Percentiles rank a stretch among this genome's conserved stretches.
Conservation (phyloP, 1,139 yeast species). For the Hyphopichia khmerensis region DNA sequence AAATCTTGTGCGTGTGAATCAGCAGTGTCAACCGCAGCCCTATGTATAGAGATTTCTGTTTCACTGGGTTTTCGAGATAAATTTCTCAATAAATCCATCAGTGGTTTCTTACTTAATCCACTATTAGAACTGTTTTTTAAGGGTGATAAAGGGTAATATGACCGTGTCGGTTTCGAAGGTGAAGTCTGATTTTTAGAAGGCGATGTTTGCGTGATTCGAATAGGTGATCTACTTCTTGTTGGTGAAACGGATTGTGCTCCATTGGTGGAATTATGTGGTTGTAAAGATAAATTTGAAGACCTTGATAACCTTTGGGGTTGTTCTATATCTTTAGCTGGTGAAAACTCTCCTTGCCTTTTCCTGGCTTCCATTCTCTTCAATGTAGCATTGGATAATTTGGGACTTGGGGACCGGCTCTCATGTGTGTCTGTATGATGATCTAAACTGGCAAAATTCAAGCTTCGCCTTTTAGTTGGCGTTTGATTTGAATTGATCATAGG, state of each 20-base stretch:
- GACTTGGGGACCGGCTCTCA: constrained; percentile 14
- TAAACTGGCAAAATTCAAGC: neutral
- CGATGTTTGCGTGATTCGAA: neutral
- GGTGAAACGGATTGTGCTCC: neutral
- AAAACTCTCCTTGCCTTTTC: constrained; percentile 3
- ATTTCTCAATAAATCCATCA: neutral
- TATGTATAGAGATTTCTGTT: neutral
- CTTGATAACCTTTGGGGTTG: neutral
- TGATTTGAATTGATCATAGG: constrained; percentile 9
- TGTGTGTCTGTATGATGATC: neutral
- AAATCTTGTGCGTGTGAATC: constrained; percentile 3
- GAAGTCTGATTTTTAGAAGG: neutral
- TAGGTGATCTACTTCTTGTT: neutral
- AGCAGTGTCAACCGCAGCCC: neutral
- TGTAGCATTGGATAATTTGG: constrained; percentile 28
- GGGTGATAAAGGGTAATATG: neutral
- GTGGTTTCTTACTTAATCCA: neutral
- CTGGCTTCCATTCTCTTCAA: constrained; percentile 31
- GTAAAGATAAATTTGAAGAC: neutral
- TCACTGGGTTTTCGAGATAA: neutral
- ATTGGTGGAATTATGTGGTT: neutral
- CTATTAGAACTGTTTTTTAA: neutral
- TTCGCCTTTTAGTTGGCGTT: constrained; percentile 6
- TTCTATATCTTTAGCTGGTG: neutral
- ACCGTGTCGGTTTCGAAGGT: neutral